Percentiles rank a stretch among this genome's conserved stretches.
Evolutionary conservation across 805 yeast species (phyloP).

Genomic region (Barnettozyma pratensis): DNA sequence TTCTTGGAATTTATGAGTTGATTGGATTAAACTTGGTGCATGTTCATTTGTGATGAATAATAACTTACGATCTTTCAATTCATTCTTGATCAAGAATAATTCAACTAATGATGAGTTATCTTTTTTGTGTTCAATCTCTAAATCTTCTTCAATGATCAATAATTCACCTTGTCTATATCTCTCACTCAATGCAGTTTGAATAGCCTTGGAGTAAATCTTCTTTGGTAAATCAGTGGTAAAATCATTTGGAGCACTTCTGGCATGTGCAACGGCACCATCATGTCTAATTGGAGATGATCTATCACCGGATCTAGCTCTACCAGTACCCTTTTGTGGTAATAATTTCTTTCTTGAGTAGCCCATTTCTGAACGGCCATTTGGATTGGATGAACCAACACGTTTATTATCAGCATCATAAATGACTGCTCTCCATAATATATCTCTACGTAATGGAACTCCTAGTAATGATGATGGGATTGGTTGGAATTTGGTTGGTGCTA

Average conservation of each 20-base stretch:
- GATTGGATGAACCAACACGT: constrained; percentile 85
- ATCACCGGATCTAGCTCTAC: constrained; percentile 95
- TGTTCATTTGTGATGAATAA: constrained; percentile 62
- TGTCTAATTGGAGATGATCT: constrained; percentile 89
- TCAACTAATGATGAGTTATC: constrained; percentile 41
- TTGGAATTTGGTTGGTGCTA: constrained; percentile 74
- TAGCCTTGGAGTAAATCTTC: constrained; percentile 69
- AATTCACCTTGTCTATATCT: constrained; percentile 74
- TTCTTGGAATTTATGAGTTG: constrained; percentile 47
- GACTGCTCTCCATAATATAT: constrained; percentile 90
- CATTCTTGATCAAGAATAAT: constrained; percentile 44
- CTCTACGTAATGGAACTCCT: constrained; percentile 78
- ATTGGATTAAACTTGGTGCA: constrained; percentile 54
- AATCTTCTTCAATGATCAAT: constrained; percentile 50
- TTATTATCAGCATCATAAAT: constrained; percentile 84
- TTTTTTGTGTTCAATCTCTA: constrained; percentile 30
- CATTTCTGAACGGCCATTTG: constrained; percentile 81
- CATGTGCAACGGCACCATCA: constrained; percentile 87
- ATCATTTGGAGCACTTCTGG: constrained; percentile 87
- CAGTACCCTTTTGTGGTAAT: constrained; percentile 88
- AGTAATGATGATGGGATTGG: constrained; percentile 74
- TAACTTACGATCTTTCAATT: constrained; percentile 46
- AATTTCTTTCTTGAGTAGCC: constrained; percentile 81
- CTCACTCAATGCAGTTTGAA: constrained; percentile 76
- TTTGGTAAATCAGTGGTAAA: constrained; percentile 72